A percentile compares a stretch with the other conserved stretches of the same genome.
phyloP scores from a whole-genome alignment of 257 asterid genomes.

The Ophiorrhiza pumila region DNA sequence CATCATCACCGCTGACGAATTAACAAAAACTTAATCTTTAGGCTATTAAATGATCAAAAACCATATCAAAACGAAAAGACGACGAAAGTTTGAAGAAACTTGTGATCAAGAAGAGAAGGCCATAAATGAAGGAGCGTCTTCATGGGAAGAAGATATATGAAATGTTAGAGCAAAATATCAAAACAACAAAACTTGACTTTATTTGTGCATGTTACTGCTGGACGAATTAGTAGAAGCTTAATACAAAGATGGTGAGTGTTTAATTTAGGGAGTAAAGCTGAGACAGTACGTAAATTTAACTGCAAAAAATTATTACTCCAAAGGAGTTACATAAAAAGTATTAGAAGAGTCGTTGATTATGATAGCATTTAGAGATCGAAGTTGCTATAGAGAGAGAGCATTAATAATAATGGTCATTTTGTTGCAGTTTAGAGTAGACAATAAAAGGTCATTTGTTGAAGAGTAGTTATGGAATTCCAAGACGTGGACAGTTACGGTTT shows the following conservation, averaged over 20 bases:
- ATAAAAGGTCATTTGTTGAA: slow-evolving; percentile 31
- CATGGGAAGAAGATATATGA: slow-evolving; percentile 8
- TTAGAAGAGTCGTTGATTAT: too few relatives aligned
- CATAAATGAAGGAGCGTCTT: slow-evolving; percentile 22
- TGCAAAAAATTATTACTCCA: too few relatives aligned
- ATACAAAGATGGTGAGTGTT: slow-evolving; percentile 20
- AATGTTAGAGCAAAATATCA: too few relatives aligned
- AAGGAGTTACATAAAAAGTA: too few relatives aligned
- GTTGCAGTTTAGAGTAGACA: neutral
- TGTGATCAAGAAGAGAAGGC: slow-evolving; percentile 3
- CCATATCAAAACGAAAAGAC: neutral
- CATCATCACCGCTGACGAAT: neutral
- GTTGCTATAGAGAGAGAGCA: neutral
- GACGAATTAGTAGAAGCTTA: slow-evolving; percentile 14
- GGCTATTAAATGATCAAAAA: too few relatives aligned
- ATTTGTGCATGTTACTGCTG: neutral
- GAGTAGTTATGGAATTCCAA: slow-evolving; percentile 35
- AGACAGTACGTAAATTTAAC: too few relatives aligned
- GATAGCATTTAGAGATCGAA: too few relatives aligned
- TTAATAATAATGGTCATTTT: too few relatives aligned
- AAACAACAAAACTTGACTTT: neutral
- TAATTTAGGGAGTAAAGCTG: neutral
- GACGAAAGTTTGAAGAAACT: neutral
- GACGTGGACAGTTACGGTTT: slow-evolving; percentile 17
- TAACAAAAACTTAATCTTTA: too few relatives aligned